A percentile compares a stretch with the other conserved stretches of the same genome.
These are phyloP conservation scores for Schizosaccharomyces japonicus DNA, from an alignment of 805 yeast genomes.

Conservation along the genomic window DNA sequence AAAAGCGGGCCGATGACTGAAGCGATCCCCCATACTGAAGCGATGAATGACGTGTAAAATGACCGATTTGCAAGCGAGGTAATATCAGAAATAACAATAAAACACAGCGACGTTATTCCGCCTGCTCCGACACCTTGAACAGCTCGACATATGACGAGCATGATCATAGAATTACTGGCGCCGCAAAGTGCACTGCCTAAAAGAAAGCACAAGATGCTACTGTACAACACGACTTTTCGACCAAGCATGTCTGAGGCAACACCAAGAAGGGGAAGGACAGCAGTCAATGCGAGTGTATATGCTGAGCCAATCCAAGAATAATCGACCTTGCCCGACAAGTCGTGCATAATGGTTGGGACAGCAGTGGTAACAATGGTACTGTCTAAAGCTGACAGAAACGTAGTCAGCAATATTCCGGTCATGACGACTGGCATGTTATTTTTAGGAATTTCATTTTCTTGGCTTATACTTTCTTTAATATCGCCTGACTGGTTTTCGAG, in stretches of 20 bases:
- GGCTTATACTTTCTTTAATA: no score
- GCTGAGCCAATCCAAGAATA: constrained; percentile 38
- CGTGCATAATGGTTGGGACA: constrained; percentile 31
- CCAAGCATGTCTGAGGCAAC: constrained; percentile 35
- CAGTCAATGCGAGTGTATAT: constrained; percentile 37
- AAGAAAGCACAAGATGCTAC: constrained; percentile 21
- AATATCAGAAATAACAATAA: constrained; percentile 4
- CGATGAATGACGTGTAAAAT: constrained; percentile 2
- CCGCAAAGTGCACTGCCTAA: constrained; percentile 30
- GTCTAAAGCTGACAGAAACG: constrained; percentile 33
- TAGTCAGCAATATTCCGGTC: constrained; percentile 15
- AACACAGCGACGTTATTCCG: constrained; percentile 20
- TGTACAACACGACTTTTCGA: constrained; percentile 19
- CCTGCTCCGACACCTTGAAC: constrained; percentile 55
- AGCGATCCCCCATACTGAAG: constrained; percentile 7
- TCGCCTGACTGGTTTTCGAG: no score
- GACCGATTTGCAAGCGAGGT: constrained; percentile 1
- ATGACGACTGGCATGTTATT: background rate
- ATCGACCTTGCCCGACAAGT: constrained; percentile 21
- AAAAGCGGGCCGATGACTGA: constrained; percentile 29
- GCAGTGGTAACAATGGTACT: constrained; percentile 38
- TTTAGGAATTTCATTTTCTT: background rate
- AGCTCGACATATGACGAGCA: constrained; percentile 45
- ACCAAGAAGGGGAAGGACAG: constrained; percentile 51
- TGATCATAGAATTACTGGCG: constrained; percentile 20